Evolutionary conservation across 306 rosid species (phyloP).

Genomic region (Begonia loranthoides): DNA sequence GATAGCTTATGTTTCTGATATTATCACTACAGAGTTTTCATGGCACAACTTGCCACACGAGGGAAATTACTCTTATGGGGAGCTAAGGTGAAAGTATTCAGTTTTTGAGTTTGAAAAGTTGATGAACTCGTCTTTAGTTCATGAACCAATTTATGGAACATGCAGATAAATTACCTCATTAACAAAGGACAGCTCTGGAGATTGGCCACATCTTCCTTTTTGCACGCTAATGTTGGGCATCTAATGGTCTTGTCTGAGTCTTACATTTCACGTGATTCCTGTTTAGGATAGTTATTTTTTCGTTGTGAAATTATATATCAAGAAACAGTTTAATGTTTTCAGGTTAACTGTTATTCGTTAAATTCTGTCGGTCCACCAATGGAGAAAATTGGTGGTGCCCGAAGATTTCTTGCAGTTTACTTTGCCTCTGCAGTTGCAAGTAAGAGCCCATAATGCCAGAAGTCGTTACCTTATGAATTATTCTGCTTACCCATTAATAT

Average conservation of each 20-base stretch:
- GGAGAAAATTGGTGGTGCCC: slow-evolving; percentile 67
- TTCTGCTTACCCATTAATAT: slow-evolving; percentile 26
- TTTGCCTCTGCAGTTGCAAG: slow-evolving; percentile 76
- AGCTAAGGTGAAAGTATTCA: slow-evolving; percentile 50
- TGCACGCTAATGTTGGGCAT: slow-evolving; percentile 84
- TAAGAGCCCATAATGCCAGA: slow-evolving; percentile 34
- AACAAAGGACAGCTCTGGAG: slow-evolving; percentile 86
- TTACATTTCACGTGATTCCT: slow-evolving; percentile 1
- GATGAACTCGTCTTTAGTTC: not conserved
- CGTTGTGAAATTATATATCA: too few species aligned
- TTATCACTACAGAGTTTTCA: slow-evolving; percentile 35
- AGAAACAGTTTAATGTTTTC: not conserved
- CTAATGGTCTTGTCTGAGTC: slow-evolving; percentile 45
- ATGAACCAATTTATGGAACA: not conserved
- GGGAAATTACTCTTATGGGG: slow-evolving; percentile 74
- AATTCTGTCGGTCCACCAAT: slow-evolving; percentile 76
- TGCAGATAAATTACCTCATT: slow-evolving; percentile 58
- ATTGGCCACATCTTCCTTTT: slow-evolving; percentile 65
- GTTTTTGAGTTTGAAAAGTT: too few species aligned
- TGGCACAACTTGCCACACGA: slow-evolving; percentile 61
- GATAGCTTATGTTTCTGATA: slow-evolving; percentile 5
- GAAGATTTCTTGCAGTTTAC: slow-evolving; percentile 70
- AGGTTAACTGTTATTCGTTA: slow-evolving; percentile 80
- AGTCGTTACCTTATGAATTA: slow-evolving; percentile 26
- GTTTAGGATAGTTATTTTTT: slow-evolving; percentile 58